Evolutionary conservation across 768 basidiomycete genomes (phyloP), one percentile per base, ranked within the genome.

Genomic region (Suillus brevipes): DNA sequence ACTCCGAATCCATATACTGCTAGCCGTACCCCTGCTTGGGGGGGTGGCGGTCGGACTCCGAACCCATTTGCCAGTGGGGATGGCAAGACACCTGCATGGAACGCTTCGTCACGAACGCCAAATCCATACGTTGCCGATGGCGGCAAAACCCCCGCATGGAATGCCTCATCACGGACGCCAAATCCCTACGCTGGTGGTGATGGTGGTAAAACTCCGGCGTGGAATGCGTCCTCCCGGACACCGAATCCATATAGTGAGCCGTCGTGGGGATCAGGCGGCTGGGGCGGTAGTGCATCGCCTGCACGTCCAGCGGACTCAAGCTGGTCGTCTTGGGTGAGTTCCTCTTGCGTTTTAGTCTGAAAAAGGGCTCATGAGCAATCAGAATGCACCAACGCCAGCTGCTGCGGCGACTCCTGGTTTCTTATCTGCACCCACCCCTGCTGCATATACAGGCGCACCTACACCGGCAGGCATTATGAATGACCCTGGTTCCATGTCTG

Each of bases 141-240:
- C 20, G 82, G 87, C 40, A 81, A 83, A 64, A 92, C 91, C 8
- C 91, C 91, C 0, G 89, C 88, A 18, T 89, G 88, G 84, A 84
- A 81, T 66, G 83, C 83, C 9, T 78, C 80, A 49, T 84, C 86
- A 36, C 79, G 85, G 62, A 92, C 91, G 3, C 90, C 91, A 5
- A 92, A 91, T 73, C 89, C 90, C 1, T 89, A 91, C 65, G 74
- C 80, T 18, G 74, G 74, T 58, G 40, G 16, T 18, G 75, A 72
- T 34, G 80, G 82, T 40, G 79, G 84, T 12, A 79, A 79, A 66
- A 85, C 84, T 36, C 85, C 86, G 0, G 84, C 83, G 25, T 87
- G 83, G 86, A 79, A 78, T 63, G 75, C 78, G 6, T 75, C 78
- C 0, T 77, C 83, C 2, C 79, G 81, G 14, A 89, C 87, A 3